Evolutionary conservation across 352 stramenopile genomes (phyloP).

Genomic region (Pythium folliculosum): DNA sequence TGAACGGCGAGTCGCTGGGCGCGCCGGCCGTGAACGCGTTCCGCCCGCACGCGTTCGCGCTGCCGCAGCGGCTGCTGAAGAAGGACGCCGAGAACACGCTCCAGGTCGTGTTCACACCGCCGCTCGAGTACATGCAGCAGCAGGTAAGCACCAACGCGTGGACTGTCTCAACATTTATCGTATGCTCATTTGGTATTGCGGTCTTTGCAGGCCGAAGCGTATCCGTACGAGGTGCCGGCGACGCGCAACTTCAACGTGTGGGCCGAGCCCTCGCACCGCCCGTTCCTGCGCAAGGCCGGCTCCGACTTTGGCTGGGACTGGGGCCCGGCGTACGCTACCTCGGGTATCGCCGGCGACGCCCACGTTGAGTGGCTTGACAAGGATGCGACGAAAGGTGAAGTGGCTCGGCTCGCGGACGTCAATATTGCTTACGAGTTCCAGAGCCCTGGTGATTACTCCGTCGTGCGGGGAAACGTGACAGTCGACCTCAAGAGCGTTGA

Average conservation of each 20-base stretch:
- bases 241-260: constrained; percentile 81
- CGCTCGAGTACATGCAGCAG: constrained; percentile 50
- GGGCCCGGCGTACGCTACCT: constrained; percentile 71
- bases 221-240: constrained; percentile 77
- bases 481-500: constrained; percentile 36
- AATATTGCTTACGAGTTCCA: constrained; percentile 50
- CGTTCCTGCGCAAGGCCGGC: constrained; percentile 83
- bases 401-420: constrained; percentile 27
- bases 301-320: constrained; percentile 90
- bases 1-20: constrained; percentile 60
- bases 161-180: neutral
- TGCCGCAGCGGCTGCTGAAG: constrained; percentile 28
- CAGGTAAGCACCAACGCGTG: constrained; percentile 27
- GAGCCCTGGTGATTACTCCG: constrained; percentile 31
- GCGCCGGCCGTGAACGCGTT: constrained; percentile 65
- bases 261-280: constrained; percentile 74
- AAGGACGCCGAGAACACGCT: constrained; percentile 45
- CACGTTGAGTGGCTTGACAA: constrained; percentile 43
- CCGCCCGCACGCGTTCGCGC: constrained; percentile 50
- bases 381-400: constrained; percentile 21
- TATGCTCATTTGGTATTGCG: neutral
- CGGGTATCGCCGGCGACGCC: constrained; percentile 58
- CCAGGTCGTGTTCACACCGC: constrained; percentile 56
- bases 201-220: constrained; percentile 41
- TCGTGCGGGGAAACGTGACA: constrained; percentile 43